Evolutionary conservation across 768 basidiomycete species (phyloP).

Genomic region (Tephrocybe sp.): DNA sequence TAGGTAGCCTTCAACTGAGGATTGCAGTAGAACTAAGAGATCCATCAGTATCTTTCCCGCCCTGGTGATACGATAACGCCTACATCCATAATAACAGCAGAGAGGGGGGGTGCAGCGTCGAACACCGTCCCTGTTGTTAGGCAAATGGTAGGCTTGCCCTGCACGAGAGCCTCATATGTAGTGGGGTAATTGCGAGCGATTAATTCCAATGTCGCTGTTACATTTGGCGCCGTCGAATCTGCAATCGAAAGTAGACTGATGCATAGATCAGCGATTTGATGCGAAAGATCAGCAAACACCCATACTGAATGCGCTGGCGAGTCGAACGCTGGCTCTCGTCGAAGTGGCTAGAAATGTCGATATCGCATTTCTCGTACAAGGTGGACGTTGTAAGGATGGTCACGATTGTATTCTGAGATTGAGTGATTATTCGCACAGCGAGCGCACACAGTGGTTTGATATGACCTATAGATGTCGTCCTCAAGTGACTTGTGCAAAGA

Average conservation of each 20-base stretch:
- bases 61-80: not conserved
- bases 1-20: conserved; percentile 10
- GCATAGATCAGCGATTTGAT: no score
- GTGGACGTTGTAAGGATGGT: conserved; percentile 9
- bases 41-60: not conserved
- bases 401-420: conserved; percentile 3
- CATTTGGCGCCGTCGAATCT: not conserved
- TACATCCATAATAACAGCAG: conserved; percentile 14
- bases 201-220: conserved; percentile 3
- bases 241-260: not conserved
- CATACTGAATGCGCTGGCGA: no score
- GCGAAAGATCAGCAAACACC: no score
- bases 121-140: conserved; percentile 10
- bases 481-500: not conserved
- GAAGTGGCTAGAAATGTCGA: conserved; percentile 11
- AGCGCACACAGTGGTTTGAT: conserved; percentile 11
- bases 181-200: not conserved
- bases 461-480: conserved; percentile 6
- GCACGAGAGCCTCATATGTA: no score
- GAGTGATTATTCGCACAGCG: conserved; percentile 11
- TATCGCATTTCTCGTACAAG: conserved; percentile 1
- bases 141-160: conserved; percentile 11
- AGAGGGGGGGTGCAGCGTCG: conserved; percentile 2
- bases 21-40: conserved; percentile 8
- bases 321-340: not conserved